Conservation (phyloP, 306 rosid species). For the Prinsepia uniflora region DNA sequence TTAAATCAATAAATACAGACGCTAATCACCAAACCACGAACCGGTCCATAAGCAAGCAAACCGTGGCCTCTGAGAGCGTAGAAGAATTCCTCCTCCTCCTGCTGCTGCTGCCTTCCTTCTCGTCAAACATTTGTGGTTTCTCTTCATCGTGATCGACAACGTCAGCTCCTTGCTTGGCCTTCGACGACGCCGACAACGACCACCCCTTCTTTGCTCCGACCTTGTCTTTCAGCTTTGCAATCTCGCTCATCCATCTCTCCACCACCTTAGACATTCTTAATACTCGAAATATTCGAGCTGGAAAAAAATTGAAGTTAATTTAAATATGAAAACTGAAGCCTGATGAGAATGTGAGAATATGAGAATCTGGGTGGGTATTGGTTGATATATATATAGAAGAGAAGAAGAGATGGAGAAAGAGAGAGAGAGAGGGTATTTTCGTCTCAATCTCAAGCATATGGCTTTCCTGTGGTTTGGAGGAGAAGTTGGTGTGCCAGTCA, state of each 20-base stretch:
- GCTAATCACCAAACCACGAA: conserved; percentile 62
- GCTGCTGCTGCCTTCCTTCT: conserved; percentile 3
- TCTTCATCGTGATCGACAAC: conserved; percentile 13
- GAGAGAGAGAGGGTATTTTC: not conserved
- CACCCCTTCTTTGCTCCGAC: conserved; percentile 31
- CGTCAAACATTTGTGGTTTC: not conserved
- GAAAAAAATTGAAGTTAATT: not conserved
- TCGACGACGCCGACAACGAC: conserved; percentile 18
- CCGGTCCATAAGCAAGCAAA: conserved; percentile 81
- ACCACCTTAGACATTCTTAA: conserved; percentile 56
- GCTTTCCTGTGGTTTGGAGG: not conserved
- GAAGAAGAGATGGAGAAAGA: conserved; percentile 7
- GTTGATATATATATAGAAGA: no score
- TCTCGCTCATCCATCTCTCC: conserved; percentile 64
- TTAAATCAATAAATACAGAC: not conserved
- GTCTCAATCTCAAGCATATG: no score
- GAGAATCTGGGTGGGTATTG: no score
- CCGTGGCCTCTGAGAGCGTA: conserved; percentile 59
- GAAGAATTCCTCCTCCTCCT: conserved; percentile 16
- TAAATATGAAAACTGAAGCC: not conserved
- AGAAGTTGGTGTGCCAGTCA: not conserved
- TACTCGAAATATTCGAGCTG: not conserved
- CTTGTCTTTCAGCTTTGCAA: conserved; percentile 53
- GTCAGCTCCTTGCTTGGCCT: conserved; percentile 32
- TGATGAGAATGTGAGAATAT: no score